Conservation (phyloP, 2,329 filamentous ascomycete genomes). For the Biscogniauxia mediterranea region DNA sequence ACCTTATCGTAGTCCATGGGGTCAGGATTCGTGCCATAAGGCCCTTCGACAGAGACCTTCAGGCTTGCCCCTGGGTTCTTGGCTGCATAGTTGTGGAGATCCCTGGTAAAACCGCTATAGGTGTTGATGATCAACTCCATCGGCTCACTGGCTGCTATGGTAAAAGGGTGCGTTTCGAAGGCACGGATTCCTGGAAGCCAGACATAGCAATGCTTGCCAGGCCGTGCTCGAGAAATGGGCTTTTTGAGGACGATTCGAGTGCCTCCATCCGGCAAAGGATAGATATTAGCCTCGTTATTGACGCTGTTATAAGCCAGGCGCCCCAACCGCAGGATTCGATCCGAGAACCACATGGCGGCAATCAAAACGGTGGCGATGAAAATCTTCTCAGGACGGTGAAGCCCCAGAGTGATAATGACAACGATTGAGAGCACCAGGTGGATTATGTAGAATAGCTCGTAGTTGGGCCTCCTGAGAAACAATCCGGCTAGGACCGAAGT, state of each 20-base stretch:
- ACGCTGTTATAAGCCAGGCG: conserved; percentile 37
- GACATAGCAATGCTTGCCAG: conserved; percentile 62
- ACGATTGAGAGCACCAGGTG: conserved; percentile 43
- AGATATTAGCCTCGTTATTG: conserved; percentile 41
- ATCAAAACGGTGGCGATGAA: conserved; percentile 40
- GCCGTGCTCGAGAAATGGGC: conserved; percentile 40
- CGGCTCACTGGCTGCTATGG: conserved; percentile 51
- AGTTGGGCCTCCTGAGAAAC: conserved; percentile 37
- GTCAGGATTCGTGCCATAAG: conserved; percentile 56
- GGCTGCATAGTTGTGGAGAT: conserved; percentile 51
- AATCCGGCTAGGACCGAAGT: conserved; percentile 35
- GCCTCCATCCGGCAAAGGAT: conserved; percentile 43
- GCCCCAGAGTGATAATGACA: conserved; percentile 38
- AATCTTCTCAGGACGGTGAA: conserved; percentile 44
- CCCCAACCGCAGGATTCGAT: conserved; percentile 41
- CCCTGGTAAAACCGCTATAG: conserved; percentile 57
- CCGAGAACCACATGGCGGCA: conserved; percentile 41
- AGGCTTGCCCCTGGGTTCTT: conserved; percentile 48
- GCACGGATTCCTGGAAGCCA: conserved; percentile 59
- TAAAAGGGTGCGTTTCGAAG: conserved; percentile 63
- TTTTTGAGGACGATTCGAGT: conserved; percentile 48
- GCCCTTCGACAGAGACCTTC: conserved; percentile 55
- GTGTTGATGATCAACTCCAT: conserved; percentile 59
- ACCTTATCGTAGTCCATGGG: conserved; percentile 53
- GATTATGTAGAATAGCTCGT: conserved; percentile 47